Evolutionary conservation across 1,284 basidiomycete species (phyloP).

Genomic region (Polyporus tsugae): DNA sequence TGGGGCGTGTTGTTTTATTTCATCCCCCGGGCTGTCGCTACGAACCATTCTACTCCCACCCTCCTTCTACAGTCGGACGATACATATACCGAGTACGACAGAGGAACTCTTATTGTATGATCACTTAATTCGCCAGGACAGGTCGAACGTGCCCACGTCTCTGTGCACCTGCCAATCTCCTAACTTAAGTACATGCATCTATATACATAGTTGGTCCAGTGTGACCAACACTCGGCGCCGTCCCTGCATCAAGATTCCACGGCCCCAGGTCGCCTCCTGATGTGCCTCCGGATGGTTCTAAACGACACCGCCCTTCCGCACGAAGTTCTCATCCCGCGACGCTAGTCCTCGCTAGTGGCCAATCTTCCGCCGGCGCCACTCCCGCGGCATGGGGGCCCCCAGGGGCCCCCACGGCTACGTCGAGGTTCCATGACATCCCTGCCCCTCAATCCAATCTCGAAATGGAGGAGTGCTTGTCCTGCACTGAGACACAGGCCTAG

Average conservation of each 20-base stretch:
- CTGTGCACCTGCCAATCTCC: not conserved
- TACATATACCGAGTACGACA: not conserved
- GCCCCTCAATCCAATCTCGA: not conserved
- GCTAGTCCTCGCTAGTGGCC: no score
- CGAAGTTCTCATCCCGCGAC: not conserved
- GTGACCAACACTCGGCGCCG: not conserved
- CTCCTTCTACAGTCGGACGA: not conserved
- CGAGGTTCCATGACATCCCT: not conserved
- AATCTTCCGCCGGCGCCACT: not conserved
- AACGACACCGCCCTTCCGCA: not conserved
- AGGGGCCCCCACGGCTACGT: no score
- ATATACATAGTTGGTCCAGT: not conserved
- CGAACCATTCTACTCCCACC: not conserved
- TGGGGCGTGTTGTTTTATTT: not conserved
- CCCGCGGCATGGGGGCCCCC: no score
- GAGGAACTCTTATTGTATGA: conserved; percentile 1
- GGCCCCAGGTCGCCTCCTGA: not conserved
- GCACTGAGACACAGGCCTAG: not conserved
- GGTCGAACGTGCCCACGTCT: not conserved
- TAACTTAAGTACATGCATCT: no score
- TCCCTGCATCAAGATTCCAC: not conserved
- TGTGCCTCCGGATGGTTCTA: not conserved
- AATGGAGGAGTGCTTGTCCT: not conserved
- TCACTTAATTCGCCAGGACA: not conserved
- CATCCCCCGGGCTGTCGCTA: not conserved